phyloP scores from a whole-genome alignment of 176 grass and related monocot genomes.

The Ananas comosus region DNA sequence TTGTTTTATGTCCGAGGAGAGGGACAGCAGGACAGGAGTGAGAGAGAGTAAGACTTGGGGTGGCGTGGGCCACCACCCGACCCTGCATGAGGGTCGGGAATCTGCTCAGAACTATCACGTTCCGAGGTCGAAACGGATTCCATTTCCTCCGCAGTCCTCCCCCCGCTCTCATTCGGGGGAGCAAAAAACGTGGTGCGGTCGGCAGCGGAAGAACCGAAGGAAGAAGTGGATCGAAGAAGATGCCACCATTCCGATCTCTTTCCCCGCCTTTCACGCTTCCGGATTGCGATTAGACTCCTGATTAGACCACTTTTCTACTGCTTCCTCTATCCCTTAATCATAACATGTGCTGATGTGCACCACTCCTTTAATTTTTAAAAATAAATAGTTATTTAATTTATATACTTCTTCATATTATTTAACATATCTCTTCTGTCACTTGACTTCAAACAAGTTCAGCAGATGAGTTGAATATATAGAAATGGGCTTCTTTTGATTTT shows the following conservation, averaged over 20 bases:
- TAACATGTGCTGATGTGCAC: no score
- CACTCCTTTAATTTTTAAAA: no score
- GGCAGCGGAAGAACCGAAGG: neutral
- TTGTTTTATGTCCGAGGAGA: neutral
- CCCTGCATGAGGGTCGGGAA: conserved; percentile 16
- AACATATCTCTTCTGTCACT: no score
- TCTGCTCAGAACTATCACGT: conserved; percentile 25
- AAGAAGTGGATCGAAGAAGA: neutral
- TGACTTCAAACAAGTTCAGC: no score
- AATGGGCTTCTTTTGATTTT: no score
- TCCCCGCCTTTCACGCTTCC: conserved; percentile 36
- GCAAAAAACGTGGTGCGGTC: conserved; percentile 12
- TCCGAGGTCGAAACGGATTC: conserved; percentile 2
- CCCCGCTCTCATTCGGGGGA: neutral
- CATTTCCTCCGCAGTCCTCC: neutral
- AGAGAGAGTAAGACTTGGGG: neutral
- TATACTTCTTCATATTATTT: no score
- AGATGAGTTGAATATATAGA: no score
- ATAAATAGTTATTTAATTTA: no score
- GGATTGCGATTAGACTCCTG: conserved; percentile 8
- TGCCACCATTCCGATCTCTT: conserved; percentile 27
- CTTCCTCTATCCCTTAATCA: no score
- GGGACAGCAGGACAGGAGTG: neutral
- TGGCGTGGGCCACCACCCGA: neutral
- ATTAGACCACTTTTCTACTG: neutral